Base-by-base conservation (phyloP, 2,329 filamentous ascomycete genomes). In the Fusarium pseudoanthophilum region DNA sequence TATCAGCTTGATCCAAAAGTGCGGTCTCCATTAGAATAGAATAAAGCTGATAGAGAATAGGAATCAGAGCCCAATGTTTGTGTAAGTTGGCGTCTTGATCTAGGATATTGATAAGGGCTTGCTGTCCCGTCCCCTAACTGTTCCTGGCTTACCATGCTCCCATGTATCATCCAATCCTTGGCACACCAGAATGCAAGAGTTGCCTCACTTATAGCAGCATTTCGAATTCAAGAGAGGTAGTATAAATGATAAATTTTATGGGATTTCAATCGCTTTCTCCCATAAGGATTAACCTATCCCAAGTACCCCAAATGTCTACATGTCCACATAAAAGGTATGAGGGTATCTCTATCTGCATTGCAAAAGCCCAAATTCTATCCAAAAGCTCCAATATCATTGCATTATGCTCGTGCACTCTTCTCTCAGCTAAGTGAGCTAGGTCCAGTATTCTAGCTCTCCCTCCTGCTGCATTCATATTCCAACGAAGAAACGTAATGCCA, bases 281-380 rank as follows among this genome's bases (percentile, higher is more conserved):
- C 42, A 56, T n/a, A 24, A 60, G 43, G 48, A 28, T 64, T 61
- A 61, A 37, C 48, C 28, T 39, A 53, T 60, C 61, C 64, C 60
- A 67, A 55, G 37, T 73, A 64, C 62, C 70, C 63, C 45, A 21
- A 21, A 59, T 66, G 69, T 68, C 30, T 56, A 58, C 62, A 64
- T 73, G 36, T 69, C 66, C 59, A 69, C 66, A 65, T 48, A 53
- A 67, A 67, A 67, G 64, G 63, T 67, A 72, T 58, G 46, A 61
- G 68, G 73, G 73, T 75, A 74, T 75, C 64, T 74, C 55, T 64
- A 52, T 72, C 60, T 39, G 48, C 69, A 34, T 62, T 59, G 42
- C 55, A 46, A 52, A 69, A 68, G 39, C 60, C 52, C 59, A 53
- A 69, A 59, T 51, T 74, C 67, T 75, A 74, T 63, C 48, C 39